These are phyloP conservation scores for Stephania japonica DNA, from an alignment of 164 flowering plant genomes.

Conservation along the genomic window DNA sequence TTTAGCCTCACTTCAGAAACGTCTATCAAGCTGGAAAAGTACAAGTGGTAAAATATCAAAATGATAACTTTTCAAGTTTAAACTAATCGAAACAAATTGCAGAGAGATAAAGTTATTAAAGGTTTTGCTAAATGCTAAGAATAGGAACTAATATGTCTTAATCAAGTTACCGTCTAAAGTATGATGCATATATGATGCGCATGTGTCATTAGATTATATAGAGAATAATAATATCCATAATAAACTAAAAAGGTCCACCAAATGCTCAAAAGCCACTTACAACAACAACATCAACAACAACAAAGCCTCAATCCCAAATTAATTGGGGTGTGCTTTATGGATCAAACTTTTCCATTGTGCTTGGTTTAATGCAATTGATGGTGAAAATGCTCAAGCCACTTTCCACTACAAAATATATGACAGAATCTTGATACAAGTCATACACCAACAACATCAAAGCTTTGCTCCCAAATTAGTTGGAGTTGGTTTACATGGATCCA, in stretches of 20 bases:
- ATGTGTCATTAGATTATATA: not conserved
- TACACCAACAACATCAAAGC: too few relatives aligned
- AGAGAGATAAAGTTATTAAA: not conserved
- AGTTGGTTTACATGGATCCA: too few relatives aligned
- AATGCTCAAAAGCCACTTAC: not conserved
- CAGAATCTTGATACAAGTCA: too few relatives aligned
- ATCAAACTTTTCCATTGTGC: too few relatives aligned
- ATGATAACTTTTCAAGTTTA: not conserved
- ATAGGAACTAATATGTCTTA: not conserved
- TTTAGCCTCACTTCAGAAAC: conserved; percentile 84
- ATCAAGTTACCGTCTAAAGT: not conserved
- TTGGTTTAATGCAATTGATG: too few relatives aligned
- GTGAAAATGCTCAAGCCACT: not conserved
- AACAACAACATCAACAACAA: too few relatives aligned
- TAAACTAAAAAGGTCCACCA: not conserved
- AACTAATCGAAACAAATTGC: not conserved
- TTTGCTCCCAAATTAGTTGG: too few relatives aligned
- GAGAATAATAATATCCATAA: not conserved
- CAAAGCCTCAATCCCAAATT: too few relatives aligned
- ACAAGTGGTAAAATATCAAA: conserved; percentile 3
- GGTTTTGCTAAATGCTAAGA: not conserved
- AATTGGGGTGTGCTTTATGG: too few relatives aligned
- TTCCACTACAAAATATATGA: too few relatives aligned
- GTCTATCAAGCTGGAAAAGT: conserved; percentile 70
- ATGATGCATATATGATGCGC: not conserved